Base-by-base conservation (phyloP, 352 stramenopile genomes). In the Pelagophyceae sp. region DNA sequence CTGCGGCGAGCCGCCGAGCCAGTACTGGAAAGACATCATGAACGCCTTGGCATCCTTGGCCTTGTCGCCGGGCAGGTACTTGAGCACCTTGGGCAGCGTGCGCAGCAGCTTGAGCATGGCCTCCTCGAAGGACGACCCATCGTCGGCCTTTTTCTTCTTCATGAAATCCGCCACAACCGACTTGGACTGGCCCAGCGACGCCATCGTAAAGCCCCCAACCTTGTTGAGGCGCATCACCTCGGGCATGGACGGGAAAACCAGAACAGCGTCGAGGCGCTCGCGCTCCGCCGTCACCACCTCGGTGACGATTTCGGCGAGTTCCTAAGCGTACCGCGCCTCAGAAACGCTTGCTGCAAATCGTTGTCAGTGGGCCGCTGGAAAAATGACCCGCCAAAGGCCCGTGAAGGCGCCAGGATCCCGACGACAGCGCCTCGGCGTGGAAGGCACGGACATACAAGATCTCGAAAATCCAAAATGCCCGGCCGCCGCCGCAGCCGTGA, bases 21-120 rank as follows among this genome's bases (percentile, higher is more conserved):
- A 94, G 82, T 94, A 94, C 80, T 94, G 89, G 84, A 94, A 94
- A 31, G 87, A 92, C 89, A 94, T 94, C 88, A 94, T 94, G 78
- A 94, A 94, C 51, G 89, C 91, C 63, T 88, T 83, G 2, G 89
- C 89, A 83, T 94, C 89, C 40, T 87, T 86, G 17, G 89, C 89
- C 83, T 94, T 94, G 81, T 94, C 89, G 80, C 81, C 88, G 0
- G 89, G 89, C 33, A 94, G 82, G 82, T 92, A 94, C 81, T 94
- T 94, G 45, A 94, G 81, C 11, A 94, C 89, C 82, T 94, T 94
- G 0, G 89, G 89, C 45, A 94, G 82, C 64, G 89, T 94, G 72
- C 89, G 86, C 40, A 94, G 84, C 23, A 94, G 82, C 80, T 94
- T 94, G n/a, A 94, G 82, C 88, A 94, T 93, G 71, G 88, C 89